These are phyloP conservation scores for Vishniacozyma victoriae DNA, from an alignment of 768 basidiomycete genomes.

Conservation along the genomic window DNA sequence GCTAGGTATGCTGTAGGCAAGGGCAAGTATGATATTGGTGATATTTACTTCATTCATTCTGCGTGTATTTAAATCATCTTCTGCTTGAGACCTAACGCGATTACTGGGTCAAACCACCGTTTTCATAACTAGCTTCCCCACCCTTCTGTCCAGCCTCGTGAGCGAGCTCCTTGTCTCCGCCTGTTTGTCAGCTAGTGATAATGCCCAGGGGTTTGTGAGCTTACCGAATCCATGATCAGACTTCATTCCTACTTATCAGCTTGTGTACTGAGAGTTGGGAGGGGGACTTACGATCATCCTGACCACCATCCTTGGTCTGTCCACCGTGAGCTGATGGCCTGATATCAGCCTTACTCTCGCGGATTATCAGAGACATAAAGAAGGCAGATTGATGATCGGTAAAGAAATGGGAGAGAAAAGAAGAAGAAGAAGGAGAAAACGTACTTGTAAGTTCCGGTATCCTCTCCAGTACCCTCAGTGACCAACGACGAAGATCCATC, in stretches of 20 bases:
- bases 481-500: conserved; percentile 35
- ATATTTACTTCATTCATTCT: no score
- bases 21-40: no score
- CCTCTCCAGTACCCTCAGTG: conserved; percentile 39
- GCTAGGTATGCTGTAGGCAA: no score
- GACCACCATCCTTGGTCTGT: conserved; percentile 22
- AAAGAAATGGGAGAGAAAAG: not conserved
- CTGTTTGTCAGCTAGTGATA: conserved; percentile 2
- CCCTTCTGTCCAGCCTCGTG: conserved; percentile 41
- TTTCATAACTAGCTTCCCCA: conserved; percentile 42
- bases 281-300: conserved; percentile 21
- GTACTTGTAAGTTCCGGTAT: conserved; percentile 39
- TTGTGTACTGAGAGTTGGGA: not conserved
- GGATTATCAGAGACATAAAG: not conserved
- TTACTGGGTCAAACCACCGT: conserved; percentile 38
- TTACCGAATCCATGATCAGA: conserved; percentile 34
- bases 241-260: conserved; percentile 8
- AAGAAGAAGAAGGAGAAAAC: not conserved
- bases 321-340: conserved; percentile 38
- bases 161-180: conserved; percentile 31
- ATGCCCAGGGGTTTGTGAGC: not conserved
- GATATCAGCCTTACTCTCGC: not conserved
- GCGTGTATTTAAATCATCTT: no score
- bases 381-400: not conserved
- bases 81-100: not conserved